Evolutionary conservation across 208 protist species (phyloP), one percentile per base, ranked within the genome.

Genomic region (Blechomonas ayalai): DNA sequence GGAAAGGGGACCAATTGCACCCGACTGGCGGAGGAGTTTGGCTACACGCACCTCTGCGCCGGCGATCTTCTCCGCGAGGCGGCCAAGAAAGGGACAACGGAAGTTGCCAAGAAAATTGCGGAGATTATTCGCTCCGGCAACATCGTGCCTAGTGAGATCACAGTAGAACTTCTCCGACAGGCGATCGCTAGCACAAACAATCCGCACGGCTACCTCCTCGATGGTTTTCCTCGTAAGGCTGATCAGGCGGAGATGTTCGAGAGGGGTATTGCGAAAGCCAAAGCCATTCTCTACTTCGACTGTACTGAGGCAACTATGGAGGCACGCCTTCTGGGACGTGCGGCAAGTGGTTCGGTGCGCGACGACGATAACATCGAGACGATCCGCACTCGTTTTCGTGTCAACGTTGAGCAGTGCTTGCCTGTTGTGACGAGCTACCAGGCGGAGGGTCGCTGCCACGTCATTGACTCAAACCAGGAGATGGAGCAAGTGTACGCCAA

Each of bases 171-270:
- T 19, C 52, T 96, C 12, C 22, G 44, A 3, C 34, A 88, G 24
- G 68, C 69, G n/a, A 86, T 96, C 38, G 51, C 23, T 4, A 58
- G 77, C 25, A 19, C 62, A n/a, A 62, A 68, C 8, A 90, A 74
- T 38, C 56, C 80, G 0, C 42, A 37, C 26, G 85, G 85, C n/a
- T 96, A 82, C 46, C 47, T 96, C 23, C 74, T 95, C 35, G 85
- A 95, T 55, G 86, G 90, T 26, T 96, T 94, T 47, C 90, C 90
- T 5, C 67, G 90, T 26, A 90, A 88, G 52, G 47, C 59, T 32
- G 85, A 90, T 39, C 90, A 96, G 65, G 77, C 74, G 2, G 42
- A 62, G 38, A 86, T 86, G 77, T 96, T 92, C 53, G 85, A 94
- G 60, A 69, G 83, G 0, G 60, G 52, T 16, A 79, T 93, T 28